Evolutionary conservation across 495 filamentous ascomycete species (phyloP), one percentile per base, ranked within the genome.

Genomic region (Hypoxylon intermedium): DNA sequence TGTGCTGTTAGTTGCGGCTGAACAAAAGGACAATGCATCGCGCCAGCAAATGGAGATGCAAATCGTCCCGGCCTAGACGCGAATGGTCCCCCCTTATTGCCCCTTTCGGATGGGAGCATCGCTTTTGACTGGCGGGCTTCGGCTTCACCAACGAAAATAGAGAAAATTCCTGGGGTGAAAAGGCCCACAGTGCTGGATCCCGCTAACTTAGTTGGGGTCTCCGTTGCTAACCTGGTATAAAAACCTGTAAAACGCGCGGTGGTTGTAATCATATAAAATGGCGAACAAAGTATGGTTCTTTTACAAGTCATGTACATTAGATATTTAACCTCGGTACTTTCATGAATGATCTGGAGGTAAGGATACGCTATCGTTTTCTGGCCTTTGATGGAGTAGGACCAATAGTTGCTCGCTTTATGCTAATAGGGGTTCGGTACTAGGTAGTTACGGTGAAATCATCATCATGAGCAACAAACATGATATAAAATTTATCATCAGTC

Each of bases 1-100:
- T 26, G 18, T 60, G 11, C 21, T 31, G 20, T 31, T 33, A 26
- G 41, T 41, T 61, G 51, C 44, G 50, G 50, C 52, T 62, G 58
- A 42, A 62, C 51, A 62, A 62, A 62, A 62, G 58, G 52, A 62
- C 58, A 62, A 56, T 62, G 51, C 58, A 55, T 55, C 41, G 23
- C 13, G 30, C 41, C 42, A 46, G 43, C 53, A 56, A 56, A 56
- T 56, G 51, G 26, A 28, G 20, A 40, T 9, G 23, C 2, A 34
- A 2, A 19, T 2, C n/a, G n/a, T 30, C 1, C 33, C 51, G 13
- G 30, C 37, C 28, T 20, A 15, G 23, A 42, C 24, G 4, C n/a
- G 28, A 6, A 33, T 31, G n/a, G n/a, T 9, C 36, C 58, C 58
- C 48, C 58, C 58, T 55, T 49, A 44, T 61, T 61, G 44, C 58